Evolutionary conservation across 2,329 filamentous ascomycete genomes (phyloP), one percentile per base, ranked within the genome.

Genomic region (Aspergillus quadrilineatus): DNA sequence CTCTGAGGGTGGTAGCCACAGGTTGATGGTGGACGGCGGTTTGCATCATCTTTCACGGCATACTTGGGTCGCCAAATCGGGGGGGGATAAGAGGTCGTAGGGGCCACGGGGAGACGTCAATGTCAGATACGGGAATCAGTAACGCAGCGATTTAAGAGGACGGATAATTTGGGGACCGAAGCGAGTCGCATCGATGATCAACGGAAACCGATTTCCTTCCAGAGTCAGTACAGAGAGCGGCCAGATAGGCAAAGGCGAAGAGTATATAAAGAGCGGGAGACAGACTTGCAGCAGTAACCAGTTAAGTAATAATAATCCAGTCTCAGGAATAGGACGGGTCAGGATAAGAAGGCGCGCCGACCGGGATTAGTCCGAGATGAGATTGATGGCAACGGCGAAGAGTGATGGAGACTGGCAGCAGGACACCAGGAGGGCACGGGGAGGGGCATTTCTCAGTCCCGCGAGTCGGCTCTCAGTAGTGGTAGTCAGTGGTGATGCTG

Each of bases 1-100:
- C 60, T 32, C 70, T 57, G 36, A 72, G 58, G 54, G 67, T 67
- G 57, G 68, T 69, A 56, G 66, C 67, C 69, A 71, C 68, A 59
- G 68, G 66, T 60, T 60, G 63, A 66, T 61, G 62, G 65, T 69
- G 55, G 50, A 67, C 64, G 50, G 68, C 65, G 53, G 69, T 53
- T 57, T 57, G 55, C 55, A 57, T 57, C 52, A 54, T 54, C 52
- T 73, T 66, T 68, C 67, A 70, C 65, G 56, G 61, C 58, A 64
- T 60, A 62, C 57, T 69, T 69, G 26, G 34, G 15, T 42, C 30
- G 49, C 42, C 15, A 14, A 43, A 47, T 41, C 26, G 15, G 9
- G 36, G 42, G 28, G 39, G 34, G 30, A 29, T 47, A 47, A 47
- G 30, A 22, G 26, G 42, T 44, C 22, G 22, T 12, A 10, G 15